phyloP scores from a whole-genome alignment of 306 rosid species.

The Crataegus laevigata region DNA sequence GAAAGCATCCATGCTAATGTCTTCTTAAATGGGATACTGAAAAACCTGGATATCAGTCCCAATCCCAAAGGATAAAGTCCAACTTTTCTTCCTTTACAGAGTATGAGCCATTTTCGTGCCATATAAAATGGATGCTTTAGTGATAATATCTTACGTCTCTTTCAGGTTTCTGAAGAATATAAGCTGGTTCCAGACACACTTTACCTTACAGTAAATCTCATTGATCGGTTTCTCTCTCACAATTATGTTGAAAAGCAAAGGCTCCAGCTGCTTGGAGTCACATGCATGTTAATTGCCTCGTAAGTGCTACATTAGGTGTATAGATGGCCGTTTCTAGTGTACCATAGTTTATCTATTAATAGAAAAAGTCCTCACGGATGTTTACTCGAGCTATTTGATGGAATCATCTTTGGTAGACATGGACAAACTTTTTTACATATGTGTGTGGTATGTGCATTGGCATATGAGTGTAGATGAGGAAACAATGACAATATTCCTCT shows the following conservation, averaged over 20 bases:
- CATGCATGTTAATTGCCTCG: slow-evolving; percentile 92
- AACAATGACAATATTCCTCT: neutral
- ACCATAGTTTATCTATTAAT: neutral
- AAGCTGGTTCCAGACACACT: slow-evolving; percentile 84
- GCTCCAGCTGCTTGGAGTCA: slow-evolving; percentile 82
- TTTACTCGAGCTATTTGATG: neutral
- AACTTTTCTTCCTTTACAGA: neutral
- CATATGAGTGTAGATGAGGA: neutral
- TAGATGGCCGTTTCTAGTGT: slow-evolving; percentile 6
- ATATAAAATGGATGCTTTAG: neutral
- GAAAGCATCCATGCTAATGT: neutral
- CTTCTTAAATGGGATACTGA: neutral
- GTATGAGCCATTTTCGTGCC: neutral
- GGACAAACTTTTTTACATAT: neutral
- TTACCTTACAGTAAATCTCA: slow-evolving; percentile 77
- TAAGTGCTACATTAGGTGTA: slow-evolving; percentile 36
- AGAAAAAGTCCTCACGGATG: neutral
- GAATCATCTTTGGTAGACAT: neutral
- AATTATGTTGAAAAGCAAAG: slow-evolving; percentile 47
- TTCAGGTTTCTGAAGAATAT: slow-evolving; percentile 92
- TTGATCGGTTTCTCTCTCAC: slow-evolving; percentile 77
- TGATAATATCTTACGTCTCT: slow-evolving; percentile 8
- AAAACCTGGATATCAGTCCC: neutral
- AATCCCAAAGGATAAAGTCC: neutral
- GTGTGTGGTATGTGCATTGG: neutral